A percentile compares a stretch with the other conserved stretches of the same genome.
These are phyloP conservation scores for Betula pendula DNA, from an alignment of 306 rosid genomes.

Conservation along the genomic window DNA sequence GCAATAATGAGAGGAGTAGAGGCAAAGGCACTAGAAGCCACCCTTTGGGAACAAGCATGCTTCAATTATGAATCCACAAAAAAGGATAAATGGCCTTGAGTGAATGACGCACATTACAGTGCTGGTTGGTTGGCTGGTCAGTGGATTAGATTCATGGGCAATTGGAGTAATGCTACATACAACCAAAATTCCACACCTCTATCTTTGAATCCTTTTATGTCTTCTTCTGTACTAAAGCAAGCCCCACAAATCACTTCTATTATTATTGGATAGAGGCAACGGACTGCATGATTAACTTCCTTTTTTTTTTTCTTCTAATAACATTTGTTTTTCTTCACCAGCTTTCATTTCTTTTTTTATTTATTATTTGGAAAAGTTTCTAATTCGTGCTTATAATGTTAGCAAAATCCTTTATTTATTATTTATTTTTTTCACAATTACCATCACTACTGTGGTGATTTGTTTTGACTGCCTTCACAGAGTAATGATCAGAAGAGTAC, in stretches of 20 bases:
- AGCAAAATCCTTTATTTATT: not conserved
- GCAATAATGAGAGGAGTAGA: conserved; percentile 11
- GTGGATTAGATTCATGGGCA: conserved; percentile 23
- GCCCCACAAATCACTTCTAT: conserved; percentile 13
- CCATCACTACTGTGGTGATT: too few species aligned
- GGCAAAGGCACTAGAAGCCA: conserved; percentile 20
- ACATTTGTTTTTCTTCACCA: not conserved
- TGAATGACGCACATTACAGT: not conserved
- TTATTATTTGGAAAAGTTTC: not conserved
- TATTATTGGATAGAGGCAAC: not conserved
- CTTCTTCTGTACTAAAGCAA: conserved; percentile 1
- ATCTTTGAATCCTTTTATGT: conserved; percentile 9
- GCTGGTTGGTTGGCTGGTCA: not conserved
- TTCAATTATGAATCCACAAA: not conserved
- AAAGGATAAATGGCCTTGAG: not conserved
- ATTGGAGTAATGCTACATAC: conserved; percentile 7
- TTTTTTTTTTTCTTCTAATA: not conserved
- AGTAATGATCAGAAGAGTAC: too few species aligned
- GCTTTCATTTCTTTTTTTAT: not conserved
- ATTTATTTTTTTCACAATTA: too few species aligned
- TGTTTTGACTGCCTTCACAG: too few species aligned
- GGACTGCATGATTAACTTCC: not conserved
- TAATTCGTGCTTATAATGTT: too few species aligned
- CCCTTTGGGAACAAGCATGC: conserved; percentile 29
- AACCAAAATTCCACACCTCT: not conserved